Percentiles rank a stretch among this genome's conserved stretches.
Conservation (phyloP, 331 rosid genomes). For the Telfairia occidentalis region DNA sequence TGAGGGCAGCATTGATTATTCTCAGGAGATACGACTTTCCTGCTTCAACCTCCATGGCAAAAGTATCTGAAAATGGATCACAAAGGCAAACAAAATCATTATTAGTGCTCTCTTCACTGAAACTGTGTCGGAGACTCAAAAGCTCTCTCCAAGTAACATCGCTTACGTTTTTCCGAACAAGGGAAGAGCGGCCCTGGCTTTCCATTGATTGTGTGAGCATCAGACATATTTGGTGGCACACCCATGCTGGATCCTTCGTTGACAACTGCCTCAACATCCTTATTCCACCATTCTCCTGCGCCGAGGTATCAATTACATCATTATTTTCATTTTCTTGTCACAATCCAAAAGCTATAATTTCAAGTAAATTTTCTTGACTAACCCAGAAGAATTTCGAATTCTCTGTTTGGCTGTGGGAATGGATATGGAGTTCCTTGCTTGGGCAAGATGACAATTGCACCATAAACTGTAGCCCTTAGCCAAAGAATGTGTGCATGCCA, state of each 20-base stretch:
- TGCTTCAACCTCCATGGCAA: slow-evolving; percentile 48
- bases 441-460: slow-evolving; percentile 68
- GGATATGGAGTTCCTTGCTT: slow-evolving; percentile 50
- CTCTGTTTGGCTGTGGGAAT: slow-evolving; percentile 53
- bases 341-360: neutral
- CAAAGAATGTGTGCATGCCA: slow-evolving; percentile 75
- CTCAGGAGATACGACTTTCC: slow-evolving; percentile 55
- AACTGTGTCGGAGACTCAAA: neutral
- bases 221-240: slow-evolving; percentile 67
- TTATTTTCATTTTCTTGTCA: neutral
- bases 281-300: slow-evolving; percentile 74
- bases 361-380: neutral
- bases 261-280: slow-evolving; percentile 50
- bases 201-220: slow-evolving; percentile 76
- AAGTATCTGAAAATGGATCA: slow-evolving; percentile 40
- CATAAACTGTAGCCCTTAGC: slow-evolving; percentile 75
- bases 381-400: slow-evolving; percentile 47
- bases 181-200: slow-evolving; percentile 79
- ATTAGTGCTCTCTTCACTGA: neutral
- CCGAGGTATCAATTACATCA: neutral
- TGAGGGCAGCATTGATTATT: slow-evolving; percentile 65
- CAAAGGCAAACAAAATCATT: neutral
- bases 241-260: slow-evolving; percentile 54
- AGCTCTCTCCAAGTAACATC: neutral
- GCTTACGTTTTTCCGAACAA: slow-evolving; percentile 63